phyloP scores from a whole-genome alignment of 139 green algal species.

The Chlamydomonas sp. region DNA sequence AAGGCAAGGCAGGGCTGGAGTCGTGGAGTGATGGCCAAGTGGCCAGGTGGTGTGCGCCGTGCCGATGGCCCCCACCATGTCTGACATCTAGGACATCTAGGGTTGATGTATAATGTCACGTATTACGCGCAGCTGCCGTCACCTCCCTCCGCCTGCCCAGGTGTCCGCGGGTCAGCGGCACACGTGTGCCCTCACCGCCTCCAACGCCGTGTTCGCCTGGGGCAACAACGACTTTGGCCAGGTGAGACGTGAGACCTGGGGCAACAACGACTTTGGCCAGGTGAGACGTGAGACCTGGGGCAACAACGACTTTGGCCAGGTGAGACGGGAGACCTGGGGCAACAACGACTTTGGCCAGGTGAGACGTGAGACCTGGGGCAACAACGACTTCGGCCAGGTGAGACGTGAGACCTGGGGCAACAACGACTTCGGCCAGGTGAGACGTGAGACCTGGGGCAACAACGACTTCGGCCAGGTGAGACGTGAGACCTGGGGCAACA shows the following conservation, averaged over 20 bases:
- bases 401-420: conserved; percentile 45
- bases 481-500: conserved; percentile 47
- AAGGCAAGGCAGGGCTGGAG: too few relatives aligned
- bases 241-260: too few relatives aligned
- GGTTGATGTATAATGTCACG: too few relatives aligned
- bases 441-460: conserved; percentile 47
- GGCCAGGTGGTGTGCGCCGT: not conserved
- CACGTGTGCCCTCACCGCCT: conserved; percentile 57
- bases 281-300: conserved; percentile 46
- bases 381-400: conserved; percentile 34
- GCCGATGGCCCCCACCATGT: too few relatives aligned
- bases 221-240: conserved; percentile 39
- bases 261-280: conserved; percentile 43
- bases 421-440: conserved; percentile 29
- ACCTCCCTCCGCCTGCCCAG: conserved; percentile 19
- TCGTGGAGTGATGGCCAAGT: too few relatives aligned
- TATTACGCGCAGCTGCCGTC: too few relatives aligned
- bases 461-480: conserved; percentile 28
- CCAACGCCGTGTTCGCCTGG: conserved; percentile 59
- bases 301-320: conserved; percentile 33
- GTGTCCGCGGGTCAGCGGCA: conserved; percentile 67
- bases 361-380: conserved; percentile 44
- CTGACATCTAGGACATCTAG: too few relatives aligned
- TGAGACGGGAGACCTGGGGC: conserved; percentile 43
- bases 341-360: conserved; percentile 36